phyloP scores from a whole-genome alignment of 75 land plant species.

The Pinus taeda region DNA sequence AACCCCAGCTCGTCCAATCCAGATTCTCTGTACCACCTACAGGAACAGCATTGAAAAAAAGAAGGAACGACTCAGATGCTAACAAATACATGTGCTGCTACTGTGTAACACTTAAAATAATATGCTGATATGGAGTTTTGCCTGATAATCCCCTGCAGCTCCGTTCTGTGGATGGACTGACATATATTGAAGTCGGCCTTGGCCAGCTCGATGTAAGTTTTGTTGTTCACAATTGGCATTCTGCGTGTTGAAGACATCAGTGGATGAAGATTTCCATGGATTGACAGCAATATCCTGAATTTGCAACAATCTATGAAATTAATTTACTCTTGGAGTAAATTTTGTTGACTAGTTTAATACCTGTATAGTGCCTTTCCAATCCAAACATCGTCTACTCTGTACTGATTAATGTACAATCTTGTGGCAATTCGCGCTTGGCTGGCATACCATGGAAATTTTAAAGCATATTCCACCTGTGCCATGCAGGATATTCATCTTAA shows the following conservation, averaged over 20 bases:
- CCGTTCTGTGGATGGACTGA: constrained; percentile 49
- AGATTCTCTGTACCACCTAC: constrained; percentile 47
- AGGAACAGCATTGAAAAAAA: background rate
- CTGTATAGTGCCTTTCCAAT: constrained; percentile 88
- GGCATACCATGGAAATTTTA: constrained; percentile 77
- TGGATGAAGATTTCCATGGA: background rate
- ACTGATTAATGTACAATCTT: constrained; percentile 73
- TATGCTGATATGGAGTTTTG: background rate
- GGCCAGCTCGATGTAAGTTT: constrained; percentile 56
- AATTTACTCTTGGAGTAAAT: too few species aligned
- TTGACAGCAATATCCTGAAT: too few species aligned
- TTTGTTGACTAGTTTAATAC: constrained; percentile 13
- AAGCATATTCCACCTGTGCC: constrained; percentile 68
- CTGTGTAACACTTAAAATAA: background rate
- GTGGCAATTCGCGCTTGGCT: constrained; percentile 73
- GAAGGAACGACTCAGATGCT: background rate
- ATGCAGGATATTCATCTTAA: too few species aligned
- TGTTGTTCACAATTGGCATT: constrained; percentile 69
- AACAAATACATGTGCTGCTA: background rate
- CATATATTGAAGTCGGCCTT: constrained; percentile 57
- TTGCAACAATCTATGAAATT: too few species aligned
- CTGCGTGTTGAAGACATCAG: constrained; percentile 21
- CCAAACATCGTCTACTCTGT: constrained; percentile 74
- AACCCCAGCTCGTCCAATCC: constrained; percentile 28
- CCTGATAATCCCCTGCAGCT: constrained; percentile 21